Evolutionary conservation across 2,329 filamentous ascomycete genomes (phyloP), one percentile per base, ranked within the genome.

Genomic region (Cytospora paraplurivora): DNA sequence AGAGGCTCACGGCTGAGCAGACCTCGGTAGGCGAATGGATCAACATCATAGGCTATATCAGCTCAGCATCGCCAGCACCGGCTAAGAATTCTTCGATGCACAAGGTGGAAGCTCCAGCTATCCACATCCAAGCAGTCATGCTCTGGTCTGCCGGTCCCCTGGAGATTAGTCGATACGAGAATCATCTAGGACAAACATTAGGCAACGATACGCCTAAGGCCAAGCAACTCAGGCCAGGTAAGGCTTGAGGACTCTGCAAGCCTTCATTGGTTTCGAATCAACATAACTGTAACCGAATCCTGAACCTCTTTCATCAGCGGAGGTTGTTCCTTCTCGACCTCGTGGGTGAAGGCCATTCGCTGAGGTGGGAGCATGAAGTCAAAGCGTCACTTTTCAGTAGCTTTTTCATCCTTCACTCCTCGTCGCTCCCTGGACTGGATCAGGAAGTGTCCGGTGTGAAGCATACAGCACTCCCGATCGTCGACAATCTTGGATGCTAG

Each of bases 21-120:
- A 82, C 90, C 59, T 82, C 87, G 57, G 78, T 90, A 33, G 94
- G 94, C n/a, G 83, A 89, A 65, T 97, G 93, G 93, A 76, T 97
- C 56, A 96, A 97, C 73, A 82, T 97, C 4, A 85, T 97, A 68
- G 94, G 93, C 7, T 96, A 96, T 73, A 80, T 93, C 60, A 82
- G 79, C 49, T 72, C 73, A 51, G 58, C 69, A 53, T 67, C 64
- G 59, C 66, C 35, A 65, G 37, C 41, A 10, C 37, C 33, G 17
- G 51, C 44, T 4, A 59, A 47, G 6, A 55, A 53, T 49, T 49
- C 60, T 44, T 51, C 62, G 41, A 61, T 63, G 51, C 55, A 38
- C 57, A 65, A 63, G 53, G 33, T 27, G 27, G 54, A 50, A 6
- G 27, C 13, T 13, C 63, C 68, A 17, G 66, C 67, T 59, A 75